Conservation (phyloP, 2,329 filamentous ascomycete genomes). For the Fusarium sp. region DNA sequence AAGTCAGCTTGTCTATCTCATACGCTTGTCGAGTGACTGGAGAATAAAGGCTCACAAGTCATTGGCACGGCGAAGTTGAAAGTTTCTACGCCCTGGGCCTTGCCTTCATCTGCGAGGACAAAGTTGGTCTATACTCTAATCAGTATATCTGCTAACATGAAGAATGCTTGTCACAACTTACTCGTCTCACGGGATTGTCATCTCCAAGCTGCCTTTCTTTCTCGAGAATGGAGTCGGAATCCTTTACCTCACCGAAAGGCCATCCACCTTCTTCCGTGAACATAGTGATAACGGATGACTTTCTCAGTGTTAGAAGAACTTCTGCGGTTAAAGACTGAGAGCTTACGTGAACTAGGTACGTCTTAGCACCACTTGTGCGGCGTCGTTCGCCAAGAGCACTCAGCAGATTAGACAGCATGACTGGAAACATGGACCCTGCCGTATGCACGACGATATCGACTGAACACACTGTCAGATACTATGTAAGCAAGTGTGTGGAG, state of each 20-base stretch:
- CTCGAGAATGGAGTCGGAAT: slow-evolving; percentile 51
- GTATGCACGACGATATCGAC: slow-evolving; percentile 57
- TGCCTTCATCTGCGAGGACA: slow-evolving; percentile 49
- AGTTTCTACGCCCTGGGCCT: slow-evolving; percentile 49
- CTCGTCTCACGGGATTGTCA: slow-evolving; percentile 49
- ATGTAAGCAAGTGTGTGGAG: rapidly evolving
- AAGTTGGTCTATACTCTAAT: slow-evolving; percentile 46
- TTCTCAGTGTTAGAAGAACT: neutral
- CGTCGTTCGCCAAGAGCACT: slow-evolving; percentile 53
- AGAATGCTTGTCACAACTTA: slow-evolving; percentile 4
- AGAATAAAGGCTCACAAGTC: slow-evolving; percentile 47
- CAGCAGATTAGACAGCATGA: slow-evolving; percentile 50
- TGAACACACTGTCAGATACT: slow-evolving; percentile 32
- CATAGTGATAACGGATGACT: slow-evolving; percentile 51
- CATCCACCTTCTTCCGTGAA: slow-evolving; percentile 53
- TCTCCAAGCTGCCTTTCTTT: slow-evolving; percentile 51
- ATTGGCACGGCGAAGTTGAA: slow-evolving; percentile 51
- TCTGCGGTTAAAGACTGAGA: rapidly evolving
- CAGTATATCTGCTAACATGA: neutral
- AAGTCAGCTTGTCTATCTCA: neutral
- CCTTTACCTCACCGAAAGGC: slow-evolving; percentile 52
- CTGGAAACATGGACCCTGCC: slow-evolving; percentile 52
- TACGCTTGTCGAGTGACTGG: too few relatives aligned
- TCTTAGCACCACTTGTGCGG: slow-evolving; percentile 45
- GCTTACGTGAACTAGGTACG: slow-evolving; percentile 56